Evolutionary conservation across 2,329 filamentous ascomycete species (phyloP).

Genomic region (Rhynchosporium graminicola): DNA sequence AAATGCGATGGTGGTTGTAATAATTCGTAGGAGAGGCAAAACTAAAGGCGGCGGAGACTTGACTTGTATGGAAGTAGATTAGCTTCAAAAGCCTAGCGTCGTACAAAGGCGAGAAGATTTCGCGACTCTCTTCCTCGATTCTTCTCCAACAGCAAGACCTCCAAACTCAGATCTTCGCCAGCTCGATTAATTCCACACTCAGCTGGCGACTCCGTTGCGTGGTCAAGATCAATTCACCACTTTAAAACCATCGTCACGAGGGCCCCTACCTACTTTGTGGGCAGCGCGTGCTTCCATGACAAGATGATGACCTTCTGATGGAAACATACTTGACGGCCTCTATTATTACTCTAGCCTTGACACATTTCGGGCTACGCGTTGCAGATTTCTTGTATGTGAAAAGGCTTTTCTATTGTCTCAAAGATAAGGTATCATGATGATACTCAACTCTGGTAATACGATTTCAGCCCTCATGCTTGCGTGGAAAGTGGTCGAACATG

Average conservation of each 20-base stretch:
- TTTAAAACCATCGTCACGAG: conserved; percentile 85
- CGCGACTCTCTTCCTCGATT: conserved; percentile 42
- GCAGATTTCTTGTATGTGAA: conserved; percentile 1
- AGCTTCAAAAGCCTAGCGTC: background rate
- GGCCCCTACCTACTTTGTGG: conserved; percentile 46
- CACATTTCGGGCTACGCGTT: background rate
- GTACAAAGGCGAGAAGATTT: background rate
- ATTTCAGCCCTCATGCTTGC: conserved; percentile 49
- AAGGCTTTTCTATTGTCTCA: conserved; percentile 11
- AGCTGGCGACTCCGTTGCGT: conserved; percentile 71
- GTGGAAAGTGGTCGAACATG: conserved; percentile 50
- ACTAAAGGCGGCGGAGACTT: conserved; percentile 10
- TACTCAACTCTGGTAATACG: conserved; percentile 51
- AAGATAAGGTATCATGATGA: conserved; percentile 33
- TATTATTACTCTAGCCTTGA: background rate
- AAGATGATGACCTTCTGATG: conserved; percentile 67
- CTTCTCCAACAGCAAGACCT: conserved; percentile 59
- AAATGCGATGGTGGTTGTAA: conserved; percentile 23
- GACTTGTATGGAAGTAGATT: background rate
- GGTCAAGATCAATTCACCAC: conserved; percentile 67
- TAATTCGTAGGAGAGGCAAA: conserved; percentile 10
- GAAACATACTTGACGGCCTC: conserved; percentile 48
- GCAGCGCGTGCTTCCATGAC: conserved; percentile 59
- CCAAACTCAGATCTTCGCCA: conserved; percentile 74
- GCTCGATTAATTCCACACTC: conserved; percentile 55